phyloP scores from a whole-genome alignment of 2,329 filamentous ascomycete genomes.

The Colletotrichum sp. region DNA sequence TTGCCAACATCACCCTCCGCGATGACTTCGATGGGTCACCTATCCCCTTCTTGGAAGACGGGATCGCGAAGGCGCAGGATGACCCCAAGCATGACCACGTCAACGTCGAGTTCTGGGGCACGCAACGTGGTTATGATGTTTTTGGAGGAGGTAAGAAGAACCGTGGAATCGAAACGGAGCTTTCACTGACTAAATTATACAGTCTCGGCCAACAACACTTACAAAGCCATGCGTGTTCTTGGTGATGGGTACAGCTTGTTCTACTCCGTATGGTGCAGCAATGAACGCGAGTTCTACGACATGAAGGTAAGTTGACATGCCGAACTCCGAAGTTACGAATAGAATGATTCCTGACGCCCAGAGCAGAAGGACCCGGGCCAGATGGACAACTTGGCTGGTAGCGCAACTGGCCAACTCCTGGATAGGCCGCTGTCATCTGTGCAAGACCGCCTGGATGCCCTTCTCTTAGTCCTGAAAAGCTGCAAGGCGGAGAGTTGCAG shows the following conservation, averaged over 20 bases:
- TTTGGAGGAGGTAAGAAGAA: neutral
- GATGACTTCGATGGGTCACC: slow-evolving; percentile 62
- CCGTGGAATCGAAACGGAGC: rapidly evolving
- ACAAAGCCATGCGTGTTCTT: slow-evolving; percentile 64
- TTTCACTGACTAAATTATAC: neutral
- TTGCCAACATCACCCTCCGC: slow-evolving; percentile 45
- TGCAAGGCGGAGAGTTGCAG: slow-evolving; percentile 60
- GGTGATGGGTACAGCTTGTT: slow-evolving; percentile 62
- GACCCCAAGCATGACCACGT: slow-evolving; percentile 55
- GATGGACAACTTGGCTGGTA: slow-evolving; percentile 46
- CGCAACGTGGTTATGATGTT: slow-evolving; percentile 9
- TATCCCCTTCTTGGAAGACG: slow-evolving; percentile 43
- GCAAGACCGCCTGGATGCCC: slow-evolving; percentile 57
- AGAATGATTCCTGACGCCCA: neutral
- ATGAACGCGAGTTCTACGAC: slow-evolving; percentile 71
- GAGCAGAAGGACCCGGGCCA: slow-evolving; percentile 57
- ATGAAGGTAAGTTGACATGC: slow-evolving; percentile 47
- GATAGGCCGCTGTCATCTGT: slow-evolving; percentile 43
- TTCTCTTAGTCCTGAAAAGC: slow-evolving; percentile 66
- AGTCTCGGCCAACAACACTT: slow-evolving; percentile 55
- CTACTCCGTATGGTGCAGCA: slow-evolving; percentile 73
- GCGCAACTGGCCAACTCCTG: slow-evolving; percentile 26
- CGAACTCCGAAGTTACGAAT: neutral
- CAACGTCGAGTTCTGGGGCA: slow-evolving; percentile 63
- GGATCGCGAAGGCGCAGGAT: slow-evolving; percentile 25